phyloP scores from a whole-genome alignment of 2,329 filamentous ascomycete genomes.

The Fusarium equiseti region DNA sequence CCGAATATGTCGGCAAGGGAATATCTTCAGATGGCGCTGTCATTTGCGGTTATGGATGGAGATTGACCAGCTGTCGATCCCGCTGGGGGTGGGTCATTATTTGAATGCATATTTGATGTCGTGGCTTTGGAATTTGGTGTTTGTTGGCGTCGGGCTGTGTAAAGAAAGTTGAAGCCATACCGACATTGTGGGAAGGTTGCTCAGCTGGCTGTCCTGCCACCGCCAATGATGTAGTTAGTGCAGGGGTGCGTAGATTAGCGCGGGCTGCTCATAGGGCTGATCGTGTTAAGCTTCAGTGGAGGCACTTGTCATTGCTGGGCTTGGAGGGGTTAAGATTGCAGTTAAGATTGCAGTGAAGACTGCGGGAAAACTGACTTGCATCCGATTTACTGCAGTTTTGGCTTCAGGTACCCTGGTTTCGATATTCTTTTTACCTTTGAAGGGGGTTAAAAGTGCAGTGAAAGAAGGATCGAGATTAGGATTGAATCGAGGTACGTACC shows the following conservation, averaged over 20 bases:
- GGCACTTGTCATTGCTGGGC: neutral
- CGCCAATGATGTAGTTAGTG: neutral
- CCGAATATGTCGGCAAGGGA: conserved; percentile 38
- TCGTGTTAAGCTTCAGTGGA: neutral
- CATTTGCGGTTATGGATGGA: neutral
- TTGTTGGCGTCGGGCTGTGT: conserved; percentile 16
- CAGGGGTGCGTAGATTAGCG: conserved; percentile 5
- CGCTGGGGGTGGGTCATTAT: neutral
- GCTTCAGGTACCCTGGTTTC: too few species aligned
- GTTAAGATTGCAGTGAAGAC: neutral
- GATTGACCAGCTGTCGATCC: neutral
- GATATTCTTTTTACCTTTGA: too few species aligned
- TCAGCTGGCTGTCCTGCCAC: conserved; percentile 30
- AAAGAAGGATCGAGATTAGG: too few species aligned
- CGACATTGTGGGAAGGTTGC: conserved; percentile 1
- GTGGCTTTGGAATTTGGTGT: neutral
- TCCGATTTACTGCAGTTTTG: too few species aligned
- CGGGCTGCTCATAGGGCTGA: conserved; percentile 19
- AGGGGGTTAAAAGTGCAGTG: too few species aligned
- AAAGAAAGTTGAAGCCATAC: conserved; percentile 4
- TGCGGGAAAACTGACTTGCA: too few species aligned
- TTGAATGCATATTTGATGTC: conserved; percentile 18
- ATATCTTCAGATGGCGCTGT: neutral
- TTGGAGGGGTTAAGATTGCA: rapidly evolving
- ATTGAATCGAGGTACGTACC: too few species aligned